Evolutionary conservation across 1,284 basidiomycete species (phyloP).

Genomic region (Vanrija humicola): DNA sequence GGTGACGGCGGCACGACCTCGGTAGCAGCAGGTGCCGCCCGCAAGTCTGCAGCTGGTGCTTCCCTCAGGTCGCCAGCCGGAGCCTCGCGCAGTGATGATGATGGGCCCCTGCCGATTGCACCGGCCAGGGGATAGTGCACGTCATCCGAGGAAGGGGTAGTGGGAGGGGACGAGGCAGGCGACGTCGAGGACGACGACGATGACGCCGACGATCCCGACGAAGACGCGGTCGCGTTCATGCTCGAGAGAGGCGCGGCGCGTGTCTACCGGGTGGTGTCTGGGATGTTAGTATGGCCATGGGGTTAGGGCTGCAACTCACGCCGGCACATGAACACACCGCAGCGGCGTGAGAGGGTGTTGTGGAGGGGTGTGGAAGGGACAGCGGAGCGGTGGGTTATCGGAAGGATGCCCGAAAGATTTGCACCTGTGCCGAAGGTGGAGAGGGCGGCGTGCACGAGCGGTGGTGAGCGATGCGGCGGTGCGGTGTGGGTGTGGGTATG

Average conservation of each 20-base stretch:
- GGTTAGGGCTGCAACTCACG: not conserved
- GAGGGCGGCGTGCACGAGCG: not conserved
- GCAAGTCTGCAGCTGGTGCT: slow-evolving; percentile 5
- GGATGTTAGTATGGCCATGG: not conserved
- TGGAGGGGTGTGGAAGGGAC: not conserved
- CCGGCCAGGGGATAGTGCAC: slow-evolving; percentile 8
- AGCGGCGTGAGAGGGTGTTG: too few relatives aligned
- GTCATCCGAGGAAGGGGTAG: slow-evolving; percentile 3
- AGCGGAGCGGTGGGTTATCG: not conserved
- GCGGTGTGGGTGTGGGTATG: not conserved
- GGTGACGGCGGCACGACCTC: too few relatives aligned
- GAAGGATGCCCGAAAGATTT: not conserved
- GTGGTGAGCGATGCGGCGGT: too few relatives aligned
- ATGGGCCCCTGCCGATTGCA: not conserved
- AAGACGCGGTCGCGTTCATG: slow-evolving; percentile 3
- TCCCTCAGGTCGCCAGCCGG: slow-evolving; percentile 10
- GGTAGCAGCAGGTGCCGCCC: not conserved
- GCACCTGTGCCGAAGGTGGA: not conserved
- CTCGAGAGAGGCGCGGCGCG: not conserved
- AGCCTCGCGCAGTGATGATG: slow-evolving; percentile 13
- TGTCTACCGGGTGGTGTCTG: not conserved
- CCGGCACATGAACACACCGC: not conserved
- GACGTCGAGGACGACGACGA: slow-evolving; percentile 6
- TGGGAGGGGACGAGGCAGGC: not conserved
- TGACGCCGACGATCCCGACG: slow-evolving; percentile 3